Evolutionary conservation across 2,329 filamentous ascomycete species (phyloP).

Genomic region (Lecanicillium sp.): DNA sequence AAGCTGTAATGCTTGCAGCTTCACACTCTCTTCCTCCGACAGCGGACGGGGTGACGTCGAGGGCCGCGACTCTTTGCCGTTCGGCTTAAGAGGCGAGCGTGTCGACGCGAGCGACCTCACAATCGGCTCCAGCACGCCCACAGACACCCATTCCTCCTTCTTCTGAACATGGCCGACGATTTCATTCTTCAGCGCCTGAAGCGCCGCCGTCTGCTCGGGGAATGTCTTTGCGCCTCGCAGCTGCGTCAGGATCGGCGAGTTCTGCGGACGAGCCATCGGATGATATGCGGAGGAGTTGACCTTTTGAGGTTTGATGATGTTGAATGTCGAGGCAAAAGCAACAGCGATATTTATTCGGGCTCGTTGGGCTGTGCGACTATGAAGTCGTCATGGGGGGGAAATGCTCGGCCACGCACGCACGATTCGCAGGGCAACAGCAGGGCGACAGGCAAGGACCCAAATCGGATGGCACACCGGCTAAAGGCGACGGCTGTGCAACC

Average conservation of each 20-base stretch:
- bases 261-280: constrained; percentile 49
- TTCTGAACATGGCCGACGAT: constrained; percentile 80
- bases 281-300: not conserved
- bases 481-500: no score
- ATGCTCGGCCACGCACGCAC: no score
- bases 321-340: no score
- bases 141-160: constrained; percentile 71
- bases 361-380: no score
- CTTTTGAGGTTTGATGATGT: no score
- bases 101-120: constrained; percentile 39
- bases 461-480: no score
- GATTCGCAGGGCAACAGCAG: no score
- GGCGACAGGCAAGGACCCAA: no score
- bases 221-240: constrained; percentile 48
- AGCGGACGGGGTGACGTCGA: constrained; percentile 32
- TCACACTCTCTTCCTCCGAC: constrained; percentile 59
- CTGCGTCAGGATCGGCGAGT: constrained; percentile 49
- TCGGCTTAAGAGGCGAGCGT: constrained; percentile 27
- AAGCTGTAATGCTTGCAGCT: constrained; percentile 77
- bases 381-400: no score
- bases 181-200: constrained; percentile 79
- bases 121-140: constrained; percentile 60
- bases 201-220: constrained; percentile 50
- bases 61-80: constrained; percentile 34
- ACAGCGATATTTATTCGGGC: no score